A percentile compares a stretch with the other conserved stretches of the same genome.
These are phyloP conservation scores for Cucumis sativus DNA, from an alignment of 306 rosid genomes.

Conservation along the genomic window Cucumber_9930_V3 NC_026655.2:20831001-20831500, in stretches of 20 bases:
- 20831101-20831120: no score
- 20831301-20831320: not conserved
- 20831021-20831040: no score
- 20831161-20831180: not conserved
- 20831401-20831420: no score
- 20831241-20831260: not conserved
- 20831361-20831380: not conserved
- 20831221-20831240: not conserved
- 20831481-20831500: no score
- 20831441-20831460: no score
- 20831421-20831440: no score
- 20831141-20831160: not conserved
- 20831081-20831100: not conserved
- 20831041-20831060: no score
- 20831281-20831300: not conserved
- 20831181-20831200: not conserved
- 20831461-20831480: no score
- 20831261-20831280: not conserved
- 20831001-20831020: no score
- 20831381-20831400: not conserved
- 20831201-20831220: not conserved
- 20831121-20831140: not conserved
- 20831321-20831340: not conserved
- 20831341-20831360: not conserved
- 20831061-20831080: not conserved